Percentiles rank a stretch among this genome's conserved stretches.
Evolutionary conservation across 73 alveolate genomes (phyloP).

Genomic region (Paramecium bursaria): DNA sequence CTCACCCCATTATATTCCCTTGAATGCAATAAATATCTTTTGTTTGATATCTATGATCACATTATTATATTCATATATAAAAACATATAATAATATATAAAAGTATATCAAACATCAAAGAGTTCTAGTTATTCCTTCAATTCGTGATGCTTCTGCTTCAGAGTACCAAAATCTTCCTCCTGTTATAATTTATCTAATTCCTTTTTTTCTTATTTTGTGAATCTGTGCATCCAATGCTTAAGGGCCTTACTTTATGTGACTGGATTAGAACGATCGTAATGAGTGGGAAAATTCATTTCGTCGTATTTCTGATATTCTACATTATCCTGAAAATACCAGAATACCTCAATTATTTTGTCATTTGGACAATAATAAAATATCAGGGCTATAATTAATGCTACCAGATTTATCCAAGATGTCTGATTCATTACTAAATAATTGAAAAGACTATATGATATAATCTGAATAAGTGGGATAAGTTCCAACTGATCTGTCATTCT

Average conservation of each 20-base stretch:
- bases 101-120: too few species aligned
- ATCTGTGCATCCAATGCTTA: not conserved
- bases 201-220: too few species aligned
- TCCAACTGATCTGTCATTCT: slow-evolving; percentile 58
- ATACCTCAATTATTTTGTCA: not conserved
- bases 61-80: too few species aligned
- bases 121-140: too few species aligned
- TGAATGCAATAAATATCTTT: too few species aligned
- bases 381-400: not conserved
- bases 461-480: slow-evolving; percentile 8
- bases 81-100: too few species aligned
- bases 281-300: not conserved
- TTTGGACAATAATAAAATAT: not conserved
- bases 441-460: slow-evolving; percentile 28
- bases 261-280: not conserved
- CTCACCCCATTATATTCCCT: too few species aligned
- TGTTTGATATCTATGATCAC: too few species aligned
- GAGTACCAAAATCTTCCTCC: too few species aligned
- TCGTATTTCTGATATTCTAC: not conserved
- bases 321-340: not conserved
- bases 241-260: not conserved
- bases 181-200: too few species aligned
- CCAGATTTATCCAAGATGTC: not conserved
- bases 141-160: too few species aligned
- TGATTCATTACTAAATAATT: not conserved